Conservation (phyloP, 2,329 filamentous ascomycete genomes). For the Sporothrix brunneoviolacea region DNA sequence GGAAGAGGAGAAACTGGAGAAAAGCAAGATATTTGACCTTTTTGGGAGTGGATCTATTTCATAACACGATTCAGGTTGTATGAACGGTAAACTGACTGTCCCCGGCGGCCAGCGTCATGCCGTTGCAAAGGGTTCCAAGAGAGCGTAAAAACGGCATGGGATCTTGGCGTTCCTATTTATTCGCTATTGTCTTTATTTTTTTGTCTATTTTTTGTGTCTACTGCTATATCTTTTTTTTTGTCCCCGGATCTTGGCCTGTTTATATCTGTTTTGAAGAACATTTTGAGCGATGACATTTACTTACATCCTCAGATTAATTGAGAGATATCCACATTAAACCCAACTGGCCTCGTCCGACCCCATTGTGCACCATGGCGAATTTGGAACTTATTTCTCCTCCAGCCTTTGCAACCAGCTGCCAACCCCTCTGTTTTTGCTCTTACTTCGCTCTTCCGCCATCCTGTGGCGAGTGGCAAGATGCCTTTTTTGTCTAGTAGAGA, state of each 20-base stretch:
- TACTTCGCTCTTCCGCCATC: no score
- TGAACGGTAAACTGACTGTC: conserved; percentile 2
- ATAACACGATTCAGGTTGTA: background rate
- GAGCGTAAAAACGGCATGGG: conserved; percentile 15
- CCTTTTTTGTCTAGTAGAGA: background rate
- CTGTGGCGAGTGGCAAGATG: conserved; percentile 5
- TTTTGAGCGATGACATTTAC: conserved; percentile 3
- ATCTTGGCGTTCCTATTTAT: conserved; percentile 16
- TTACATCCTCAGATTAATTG: conserved; percentile 5
- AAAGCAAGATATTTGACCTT: no score
- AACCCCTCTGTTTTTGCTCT: no score
- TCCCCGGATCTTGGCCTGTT: background rate
- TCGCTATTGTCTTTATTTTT: background rate
- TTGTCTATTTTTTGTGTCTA: background rate
- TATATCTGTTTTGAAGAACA: conserved; percentile 1
- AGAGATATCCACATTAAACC: conserved; percentile 9
- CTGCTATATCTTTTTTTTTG: conserved; percentile 4
- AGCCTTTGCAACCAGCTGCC: no score
- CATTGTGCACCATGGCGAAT: no score
- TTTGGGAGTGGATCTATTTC: no score
- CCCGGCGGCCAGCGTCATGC: background rate
- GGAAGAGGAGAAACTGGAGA: background rate
- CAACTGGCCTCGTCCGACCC: no score
- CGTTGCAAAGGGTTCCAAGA: background rate
- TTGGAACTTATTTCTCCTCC: no score